Base-by-base conservation (phyloP, 768 basidiomycete species). In the Pholiota microspora region DNA sequence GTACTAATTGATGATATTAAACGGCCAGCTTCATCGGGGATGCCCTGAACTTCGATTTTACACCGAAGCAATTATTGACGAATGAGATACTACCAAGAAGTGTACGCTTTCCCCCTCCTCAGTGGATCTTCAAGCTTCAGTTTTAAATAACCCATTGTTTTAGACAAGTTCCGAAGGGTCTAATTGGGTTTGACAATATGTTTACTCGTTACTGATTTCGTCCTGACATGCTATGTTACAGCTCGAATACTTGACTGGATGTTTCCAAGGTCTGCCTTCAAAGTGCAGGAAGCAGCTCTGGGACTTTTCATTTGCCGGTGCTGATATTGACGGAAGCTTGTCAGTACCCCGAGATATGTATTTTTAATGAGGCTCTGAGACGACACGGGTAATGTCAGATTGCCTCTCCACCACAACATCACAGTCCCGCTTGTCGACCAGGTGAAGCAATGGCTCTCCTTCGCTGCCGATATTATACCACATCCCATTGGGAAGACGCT, bases 221-320 rank as follows among this genome's bases (percentile, higher is more conserved):
- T 21, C 4, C 2, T 42, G 2, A 10, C 16, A 23, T 10, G 3
- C 35, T 4, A 9, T 7, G 4, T 7, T 45, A 9, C 32, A 82
- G 80, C 70, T 79, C 18, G 79, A 82, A 64, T 82, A 76, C 59
- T 59, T 82, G 23, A 82, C 81, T 2, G 80, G 77, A 1, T 83
- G 81, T 57, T 72, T 76, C 53, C 59, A 62, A 42, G 81, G 81
- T 7, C 67, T 54, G 21, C 80, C 80, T 0, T 70, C 71, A 10
- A 29, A 60, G 7, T 82, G 81, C 64, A 35, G 59, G 3, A 75
- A 65, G 55, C 79, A 81, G 53, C 69, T 82, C 10, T 83, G 80
- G 79, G 68, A 81, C 62, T 82, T 83, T 58, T 77, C 81, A 0
- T 82, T 81, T 62, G 80, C 80, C 7, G 81, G 80, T 13, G 67